These are phyloP conservation scores for Quercus agrifolia DNA, from an alignment of 306 rosid species.

Conservation along the genomic window DNA sequence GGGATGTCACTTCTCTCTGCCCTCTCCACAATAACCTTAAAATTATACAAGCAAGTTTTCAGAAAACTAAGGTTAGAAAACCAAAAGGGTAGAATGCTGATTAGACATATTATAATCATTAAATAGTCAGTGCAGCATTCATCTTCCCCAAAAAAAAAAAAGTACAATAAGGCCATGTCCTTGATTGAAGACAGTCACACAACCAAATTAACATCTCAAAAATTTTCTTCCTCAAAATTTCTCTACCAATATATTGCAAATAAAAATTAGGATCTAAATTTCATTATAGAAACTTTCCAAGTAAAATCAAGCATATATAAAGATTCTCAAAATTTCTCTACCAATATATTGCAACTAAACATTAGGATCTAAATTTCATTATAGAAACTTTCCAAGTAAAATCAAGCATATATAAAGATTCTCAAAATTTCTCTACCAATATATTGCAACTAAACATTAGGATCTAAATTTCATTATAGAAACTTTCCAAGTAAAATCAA, in stretches of 20 bases:
- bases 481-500: neutral
- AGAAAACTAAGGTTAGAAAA: constrained; percentile 23
- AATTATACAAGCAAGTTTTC: constrained; percentile 15
- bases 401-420: neutral
- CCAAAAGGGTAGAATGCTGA: constrained; percentile 1
- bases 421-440: neutral
- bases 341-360: neutral
- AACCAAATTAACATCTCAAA: neutral
- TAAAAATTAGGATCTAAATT: neutral
- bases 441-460: neutral
- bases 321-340: neutral
- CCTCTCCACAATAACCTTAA: constrained; percentile 93
- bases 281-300: neutral
- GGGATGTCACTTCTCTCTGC: constrained; percentile 97
- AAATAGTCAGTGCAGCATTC: constrained; percentile 5
- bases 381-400: neutral
- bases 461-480: neutral
- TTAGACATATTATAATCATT: constrained; percentile 4
- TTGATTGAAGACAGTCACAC: neutral
- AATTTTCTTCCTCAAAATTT: neutral
- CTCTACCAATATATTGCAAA: neutral
- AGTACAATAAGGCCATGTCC: neutral
- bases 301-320: neutral
- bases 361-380: neutral
- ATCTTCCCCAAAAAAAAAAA: neutral